Evolutionary conservation across 169 alveolate species (phyloP).

Genomic region (Cryptosporidium ryanae): DNA sequence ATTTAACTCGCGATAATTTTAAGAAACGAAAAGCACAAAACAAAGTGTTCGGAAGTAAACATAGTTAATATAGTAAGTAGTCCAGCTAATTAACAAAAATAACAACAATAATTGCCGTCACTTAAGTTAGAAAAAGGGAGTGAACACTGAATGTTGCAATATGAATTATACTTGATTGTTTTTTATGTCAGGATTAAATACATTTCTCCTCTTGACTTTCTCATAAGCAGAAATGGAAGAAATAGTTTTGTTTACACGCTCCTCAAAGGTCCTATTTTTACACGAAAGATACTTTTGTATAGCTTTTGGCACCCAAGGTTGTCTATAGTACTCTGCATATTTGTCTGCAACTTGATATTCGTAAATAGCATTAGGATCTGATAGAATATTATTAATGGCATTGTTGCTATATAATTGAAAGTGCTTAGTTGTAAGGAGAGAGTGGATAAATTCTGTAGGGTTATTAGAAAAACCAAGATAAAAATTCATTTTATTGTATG

Average conservation of each 20-base stretch:
- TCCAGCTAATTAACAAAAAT: background rate
- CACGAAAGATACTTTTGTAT: slow-evolving; percentile 53
- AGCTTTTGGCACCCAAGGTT: slow-evolving; percentile 74
- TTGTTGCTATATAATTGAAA: slow-evolving; percentile 64
- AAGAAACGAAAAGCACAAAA: no score
- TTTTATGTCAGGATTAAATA: background rate
- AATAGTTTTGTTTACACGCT: slow-evolving; percentile 47
- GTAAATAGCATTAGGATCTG: slow-evolving; percentile 74
- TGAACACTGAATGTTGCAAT: no score
- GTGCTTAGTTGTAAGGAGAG: slow-evolving; percentile 66
- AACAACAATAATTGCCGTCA: background rate
- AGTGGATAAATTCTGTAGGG: slow-evolving; percentile 64
- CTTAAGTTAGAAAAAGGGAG: no score
- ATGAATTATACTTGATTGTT: background rate
- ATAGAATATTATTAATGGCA: slow-evolving; percentile 52
- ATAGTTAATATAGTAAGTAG: background rate
- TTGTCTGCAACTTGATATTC: slow-evolving; percentile 71
- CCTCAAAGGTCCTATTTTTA: slow-evolving; percentile 57
- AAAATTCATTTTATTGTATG: slow-evolving; percentile 53
- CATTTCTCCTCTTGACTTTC: slow-evolving; percentile 18
- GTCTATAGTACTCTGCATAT: slow-evolving; percentile 68
- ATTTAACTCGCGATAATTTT: no score
- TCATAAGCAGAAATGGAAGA: slow-evolving; percentile 64
- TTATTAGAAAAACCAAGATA: slow-evolving; percentile 56
- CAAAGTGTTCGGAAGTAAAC: background rate